Percentiles rank a stretch among this genome's conserved stretches.
phyloP scores from a whole-genome alignment of 2,329 filamentous ascomycete genomes.

The Scytalidium lignicola region DNA sequence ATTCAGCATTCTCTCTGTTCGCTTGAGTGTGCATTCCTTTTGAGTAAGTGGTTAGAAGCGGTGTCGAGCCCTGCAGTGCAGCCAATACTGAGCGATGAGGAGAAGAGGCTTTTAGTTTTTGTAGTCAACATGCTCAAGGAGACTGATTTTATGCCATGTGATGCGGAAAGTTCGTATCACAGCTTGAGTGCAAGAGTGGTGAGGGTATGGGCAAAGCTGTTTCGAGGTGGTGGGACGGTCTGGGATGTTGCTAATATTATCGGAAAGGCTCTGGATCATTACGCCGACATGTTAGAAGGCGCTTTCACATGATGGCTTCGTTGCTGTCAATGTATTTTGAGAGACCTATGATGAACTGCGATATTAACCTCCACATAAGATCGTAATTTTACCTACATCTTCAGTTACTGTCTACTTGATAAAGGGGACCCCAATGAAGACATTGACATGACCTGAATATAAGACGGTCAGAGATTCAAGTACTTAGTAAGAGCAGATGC shows the following conservation, averaged over 20 bases:
- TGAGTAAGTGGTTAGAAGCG: constrained; percentile 22
- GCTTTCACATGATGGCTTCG: not conserved
- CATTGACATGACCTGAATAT: too few relatives aligned
- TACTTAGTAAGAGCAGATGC: too few relatives aligned
- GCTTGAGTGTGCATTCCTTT: constrained; percentile 55
- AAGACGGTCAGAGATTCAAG: too few relatives aligned
- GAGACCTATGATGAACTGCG: too few relatives aligned
- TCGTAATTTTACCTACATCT: too few relatives aligned
- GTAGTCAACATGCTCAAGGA: constrained; percentile 56
- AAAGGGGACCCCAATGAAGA: too few relatives aligned
- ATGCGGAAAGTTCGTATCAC: not conserved
- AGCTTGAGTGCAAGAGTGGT: constrained; percentile 50
- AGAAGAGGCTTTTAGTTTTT: constrained; percentile 50
- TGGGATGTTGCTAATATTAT: constrained; percentile 57
- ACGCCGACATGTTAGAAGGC: not conserved
- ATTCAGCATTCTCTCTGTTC: constrained; percentile 59
- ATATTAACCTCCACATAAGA: too few relatives aligned
- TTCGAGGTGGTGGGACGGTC: constrained; percentile 53
- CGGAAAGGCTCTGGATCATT: constrained; percentile 46
- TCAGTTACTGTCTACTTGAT: too few relatives aligned
- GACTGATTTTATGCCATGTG: constrained; percentile 50
- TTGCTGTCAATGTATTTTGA: too few relatives aligned
- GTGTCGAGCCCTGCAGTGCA: constrained; percentile 26
- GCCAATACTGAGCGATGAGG: constrained; percentile 31
- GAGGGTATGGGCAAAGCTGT: constrained; percentile 56